Evolutionary conservation across 1,284 basidiomycete species (phyloP).

Genomic region (Cystobasidium sp.): DNA sequence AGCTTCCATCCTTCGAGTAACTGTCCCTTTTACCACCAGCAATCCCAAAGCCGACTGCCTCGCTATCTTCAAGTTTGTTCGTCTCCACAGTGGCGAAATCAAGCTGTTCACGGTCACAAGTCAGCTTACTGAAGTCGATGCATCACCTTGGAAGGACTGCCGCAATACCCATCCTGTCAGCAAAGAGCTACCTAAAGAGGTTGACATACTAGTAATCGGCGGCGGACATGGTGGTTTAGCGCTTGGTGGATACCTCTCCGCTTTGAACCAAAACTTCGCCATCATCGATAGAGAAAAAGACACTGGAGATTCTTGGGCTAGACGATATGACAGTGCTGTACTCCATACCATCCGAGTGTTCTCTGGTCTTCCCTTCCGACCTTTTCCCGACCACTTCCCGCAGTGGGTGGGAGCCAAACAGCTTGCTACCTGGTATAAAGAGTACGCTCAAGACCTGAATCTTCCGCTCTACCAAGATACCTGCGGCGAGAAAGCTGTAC

Average conservation of each 20-base stretch:
- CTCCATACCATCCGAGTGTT: conserved; percentile 37
- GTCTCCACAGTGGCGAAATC: not conserved
- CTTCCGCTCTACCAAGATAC: conserved; percentile 22
- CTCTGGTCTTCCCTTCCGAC: conserved; percentile 37
- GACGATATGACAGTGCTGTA: conserved; percentile 36
- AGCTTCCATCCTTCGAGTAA: conserved; percentile 21
- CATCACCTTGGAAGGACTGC: conserved; percentile 7
- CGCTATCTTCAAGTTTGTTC: conserved; percentile 32
- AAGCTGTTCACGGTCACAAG: conserved; percentile 31
- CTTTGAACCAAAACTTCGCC: conserved; percentile 15
- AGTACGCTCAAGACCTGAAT: conserved; percentile 32
- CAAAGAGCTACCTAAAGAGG: not conserved
- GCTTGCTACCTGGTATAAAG: conserved; percentile 25
- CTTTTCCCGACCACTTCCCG: conserved; percentile 15
- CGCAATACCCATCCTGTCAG: not conserved
- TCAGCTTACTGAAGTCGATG: conserved; percentile 6
- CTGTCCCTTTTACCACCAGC: conserved; percentile 18
- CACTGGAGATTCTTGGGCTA: conserved; percentile 30
- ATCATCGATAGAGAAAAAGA: conserved; percentile 29
- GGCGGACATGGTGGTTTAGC: conserved; percentile 28
- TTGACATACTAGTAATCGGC: conserved; percentile 29
- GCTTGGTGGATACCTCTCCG: conserved; percentile 14
- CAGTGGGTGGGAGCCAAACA: conserved; percentile 25
- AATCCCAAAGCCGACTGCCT: conserved; percentile 28
- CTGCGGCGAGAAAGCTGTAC: conserved; percentile 13